A percentile compares a stretch with the other conserved stretches of the same genome.
Evolutionary conservation across 352 stramenopile species (phyloP).

Genomic region (Blastocystis sp.): DNA sequence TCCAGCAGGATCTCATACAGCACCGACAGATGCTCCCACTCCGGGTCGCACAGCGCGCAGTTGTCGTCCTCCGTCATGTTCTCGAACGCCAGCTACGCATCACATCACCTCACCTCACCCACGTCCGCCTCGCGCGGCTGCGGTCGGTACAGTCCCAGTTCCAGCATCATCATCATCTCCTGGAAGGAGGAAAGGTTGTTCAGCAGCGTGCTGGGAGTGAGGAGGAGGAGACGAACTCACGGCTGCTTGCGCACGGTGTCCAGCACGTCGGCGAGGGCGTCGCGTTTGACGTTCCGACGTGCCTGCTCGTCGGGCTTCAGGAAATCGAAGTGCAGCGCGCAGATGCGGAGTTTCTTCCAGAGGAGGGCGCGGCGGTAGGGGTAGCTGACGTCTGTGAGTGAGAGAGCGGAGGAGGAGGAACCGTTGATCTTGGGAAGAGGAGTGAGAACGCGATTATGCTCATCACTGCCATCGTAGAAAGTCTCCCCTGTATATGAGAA

Average conservation of each 20-base stretch:
- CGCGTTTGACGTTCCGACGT: conserved; percentile 88
- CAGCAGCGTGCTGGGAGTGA: conserved; percentile 79
- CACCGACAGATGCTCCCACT: conserved; percentile 93
- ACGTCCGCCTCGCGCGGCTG: conserved; percentile 73
- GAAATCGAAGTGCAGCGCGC: conserved; percentile 64
- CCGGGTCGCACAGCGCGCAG: conserved; percentile 89
- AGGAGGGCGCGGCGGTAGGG: conserved; percentile 39
- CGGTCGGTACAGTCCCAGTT: conserved; percentile 88
- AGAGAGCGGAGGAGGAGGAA: neutral
- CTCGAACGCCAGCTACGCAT: conserved; percentile 75
- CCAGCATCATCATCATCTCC: conserved; percentile 79
- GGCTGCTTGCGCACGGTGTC: conserved; percentile 79
- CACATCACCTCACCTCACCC: neutral
- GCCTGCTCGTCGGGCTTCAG: conserved; percentile 49
- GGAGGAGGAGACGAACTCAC: conserved; percentile 76
- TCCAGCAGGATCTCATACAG: conserved; percentile 98
- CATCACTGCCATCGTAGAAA: conserved; percentile 2
- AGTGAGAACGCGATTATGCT: neutral
- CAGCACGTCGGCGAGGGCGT: conserved; percentile 95
- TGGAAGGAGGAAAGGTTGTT: conserved; percentile 45
- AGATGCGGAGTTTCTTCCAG: conserved; percentile 47
- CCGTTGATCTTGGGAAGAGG: conserved; percentile 52
- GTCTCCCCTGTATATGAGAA: neutral
- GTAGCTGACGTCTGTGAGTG: conserved; percentile 6
- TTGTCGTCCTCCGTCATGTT: conserved; percentile 87